Evolutionary conservation across 1,284 basidiomycete genomes (phyloP), one percentile per base, ranked within the genome.

Genomic region (Schizophyllum amplum): DNA sequence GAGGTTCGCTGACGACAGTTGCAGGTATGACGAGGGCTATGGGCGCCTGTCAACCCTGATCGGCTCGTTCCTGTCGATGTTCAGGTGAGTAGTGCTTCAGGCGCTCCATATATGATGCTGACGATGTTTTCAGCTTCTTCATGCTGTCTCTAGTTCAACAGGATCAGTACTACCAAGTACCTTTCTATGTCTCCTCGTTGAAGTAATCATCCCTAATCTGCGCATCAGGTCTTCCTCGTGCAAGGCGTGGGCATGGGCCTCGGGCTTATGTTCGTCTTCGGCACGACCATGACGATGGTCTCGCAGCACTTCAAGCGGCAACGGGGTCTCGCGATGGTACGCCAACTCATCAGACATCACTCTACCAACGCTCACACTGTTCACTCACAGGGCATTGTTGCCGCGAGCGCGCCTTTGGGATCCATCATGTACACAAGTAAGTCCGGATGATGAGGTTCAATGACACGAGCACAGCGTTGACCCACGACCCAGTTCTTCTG

Each of bases 201-300:
- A 42, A 9, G 13, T 42, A 42, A 9, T 42, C 17, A 42, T 9
- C 3, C 13, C 33, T 42, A 17, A 42, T 17, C 4, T 17, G 11
- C 33, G 7, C 27, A 42, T 9, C 33, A 26, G 55, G 33, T 73
- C 20, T 69, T 73, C 54, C 65, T 73, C n/a, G 63, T 60, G 2
- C 73, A 75, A 46, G 73, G 70, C 11, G 50, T 75, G 7, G 71
- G 69, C 7, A 61, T 67, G 5, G 73, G 71, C 3, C 58, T 72
- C 20, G 57, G 57, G 13, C n/a, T 58, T 11, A 58, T 55, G 57
- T 52, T 58, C 52, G 51, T 58, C 4, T 58, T 58, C 25, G 54
- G 57, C 15, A 54, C 57, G 24, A 64, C 64, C 6, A 58, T 73
- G 24, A 66, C 70, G n/a, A 61, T 75, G 15, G 49, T 72, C 9